Base-by-base conservation (phyloP, 2,329 filamentous ascomycete genomes). In the Alternaria ethzedia region DNA sequence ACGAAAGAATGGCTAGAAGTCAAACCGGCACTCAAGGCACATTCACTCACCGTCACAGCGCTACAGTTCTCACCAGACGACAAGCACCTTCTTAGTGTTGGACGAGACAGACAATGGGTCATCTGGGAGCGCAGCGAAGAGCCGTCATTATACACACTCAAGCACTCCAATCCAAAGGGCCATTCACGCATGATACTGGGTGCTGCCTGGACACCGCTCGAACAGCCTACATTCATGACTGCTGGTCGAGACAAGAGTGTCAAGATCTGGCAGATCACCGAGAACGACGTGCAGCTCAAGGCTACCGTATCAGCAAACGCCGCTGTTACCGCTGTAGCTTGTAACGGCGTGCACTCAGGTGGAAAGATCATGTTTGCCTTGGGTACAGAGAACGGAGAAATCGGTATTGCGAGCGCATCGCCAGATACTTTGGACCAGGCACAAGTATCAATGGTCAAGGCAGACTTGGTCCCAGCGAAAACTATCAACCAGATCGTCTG, bases 131-230 rank as follows among this genome's bases (percentile, higher is more conserved):
- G 88, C 43, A 81, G 81, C 32, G 73, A 70, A 9, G 51, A 55
- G 20, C 72, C 21, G 15, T 63, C 59, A 5, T 76, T 75, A 13
- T 97, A 91, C 73, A 81, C 78, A 23, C 82, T 90, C 4, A 78
- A 87, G 43, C 83, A 89, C 65, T 83, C 87, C 3, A 93, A 97
- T 72, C 87, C 89, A 2, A 97, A 97, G 80, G 95, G 92, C 0
- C 96, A 99, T 79, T 86, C 91, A 5, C 86, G 96, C 63, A 98
- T 99, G 94, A 94, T 99, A 49, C 85, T 98, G 13, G 93, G 94
- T 75, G 91, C 89, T 1, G 88, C 92, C 3, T 99, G 96, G 95
- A 90, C 91, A 1, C 54, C 70, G 0, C 68, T 74, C 2, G 74
- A 75, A 8, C 75, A 78, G 9, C 70, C 80, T 6, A 79, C 86